Evolutionary conservation across 495 filamentous ascomycete genomes (phyloP), one percentile per base, ranked within the genome.

Genomic region (Penicillium desertorum): DNA sequence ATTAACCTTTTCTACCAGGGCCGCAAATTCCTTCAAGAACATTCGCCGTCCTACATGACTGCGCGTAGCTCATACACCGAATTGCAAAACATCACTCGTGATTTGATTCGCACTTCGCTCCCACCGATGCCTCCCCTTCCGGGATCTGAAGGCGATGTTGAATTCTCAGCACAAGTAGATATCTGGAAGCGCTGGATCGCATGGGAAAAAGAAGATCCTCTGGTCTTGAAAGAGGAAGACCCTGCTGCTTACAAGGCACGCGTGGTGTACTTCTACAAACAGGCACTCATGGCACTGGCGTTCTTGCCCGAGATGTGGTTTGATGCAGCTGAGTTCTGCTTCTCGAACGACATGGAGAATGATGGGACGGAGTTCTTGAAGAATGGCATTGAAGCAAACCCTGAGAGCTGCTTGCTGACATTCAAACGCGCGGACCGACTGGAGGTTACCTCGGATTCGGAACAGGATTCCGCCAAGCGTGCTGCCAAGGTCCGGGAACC

Each of bases 231-330:
- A 67, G 85, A 84, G 27, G 91, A 97, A 17, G 91, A 97, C 61
- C 69, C 76, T 7, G 75, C 81, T 32, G 79, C 84, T 1, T 95
- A 87, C 74, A 87, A 86, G 58, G 77, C 83, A 54, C 87, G 94
- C 22, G 81, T 97, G 54, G 65, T 96, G 23, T 94, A 92, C 71
- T 88, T 89, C 56, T 98, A 95, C 77, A 93, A 92, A 73, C 93
- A 96, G 69, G 89, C 94, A 29, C 76, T 94, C 37, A 97, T 97
- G 91, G 88, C 92, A 9, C 74, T 98, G 58, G 82, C 91, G 52
- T 98, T 96, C 67, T 89, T 91, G 79, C 94, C 95, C 3, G 89
- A 93, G 68, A 84, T 97, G 60, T 98, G 94, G 94, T 93, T 88
- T 61, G 91, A 96, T 46, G 94, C 92, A 3, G 89, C 92, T 12